phyloP scores from a whole-genome alignment of 2,329 filamentous ascomycete species.

The Aphanoascus verrucosus region DNA sequence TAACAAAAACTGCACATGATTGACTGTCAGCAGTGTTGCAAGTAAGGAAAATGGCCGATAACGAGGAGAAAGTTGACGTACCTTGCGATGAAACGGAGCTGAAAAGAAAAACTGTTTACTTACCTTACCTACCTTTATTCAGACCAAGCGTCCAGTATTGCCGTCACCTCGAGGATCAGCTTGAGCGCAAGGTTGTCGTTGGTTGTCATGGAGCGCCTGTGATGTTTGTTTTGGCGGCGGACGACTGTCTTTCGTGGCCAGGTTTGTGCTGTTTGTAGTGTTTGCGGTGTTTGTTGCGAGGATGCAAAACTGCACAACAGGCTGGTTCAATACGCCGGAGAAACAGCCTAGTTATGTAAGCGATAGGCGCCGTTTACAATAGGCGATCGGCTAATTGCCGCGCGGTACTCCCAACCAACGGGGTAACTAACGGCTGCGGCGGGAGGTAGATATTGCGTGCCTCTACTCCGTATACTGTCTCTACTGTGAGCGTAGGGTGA shows the following conservation, averaged over 20 bases:
- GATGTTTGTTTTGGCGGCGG: constrained; percentile 3
- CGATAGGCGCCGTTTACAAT: not conserved
- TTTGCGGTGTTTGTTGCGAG: no score
- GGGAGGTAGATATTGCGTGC: no score
- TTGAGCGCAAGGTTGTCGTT: not conserved
- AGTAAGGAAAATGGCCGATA: not conserved
- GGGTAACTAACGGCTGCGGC: no score
- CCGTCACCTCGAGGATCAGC: not conserved
- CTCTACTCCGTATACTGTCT: no score
- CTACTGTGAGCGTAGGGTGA: no score
- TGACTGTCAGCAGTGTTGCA: not conserved
- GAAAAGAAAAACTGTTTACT: constrained; percentile 15
- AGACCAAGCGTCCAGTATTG: not conserved
- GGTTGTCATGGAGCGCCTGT: not conserved
- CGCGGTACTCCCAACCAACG: not conserved
- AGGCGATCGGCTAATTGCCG: constrained; percentile 4
- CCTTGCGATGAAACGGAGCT: constrained; percentile 9
- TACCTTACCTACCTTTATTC: constrained; percentile 16
- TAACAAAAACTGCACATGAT: constrained; percentile 5
- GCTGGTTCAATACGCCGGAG: not conserved
- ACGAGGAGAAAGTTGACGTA: constrained; percentile 13
- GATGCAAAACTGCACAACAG: no score
- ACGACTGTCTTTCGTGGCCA: not conserved
- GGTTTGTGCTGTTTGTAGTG: no score
- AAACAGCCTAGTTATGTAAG: not conserved